These are phyloP conservation scores for Magnusiomyces suaveolens DNA, from an alignment of 1,139 yeast species.

Conservation along the genomic window DNA sequence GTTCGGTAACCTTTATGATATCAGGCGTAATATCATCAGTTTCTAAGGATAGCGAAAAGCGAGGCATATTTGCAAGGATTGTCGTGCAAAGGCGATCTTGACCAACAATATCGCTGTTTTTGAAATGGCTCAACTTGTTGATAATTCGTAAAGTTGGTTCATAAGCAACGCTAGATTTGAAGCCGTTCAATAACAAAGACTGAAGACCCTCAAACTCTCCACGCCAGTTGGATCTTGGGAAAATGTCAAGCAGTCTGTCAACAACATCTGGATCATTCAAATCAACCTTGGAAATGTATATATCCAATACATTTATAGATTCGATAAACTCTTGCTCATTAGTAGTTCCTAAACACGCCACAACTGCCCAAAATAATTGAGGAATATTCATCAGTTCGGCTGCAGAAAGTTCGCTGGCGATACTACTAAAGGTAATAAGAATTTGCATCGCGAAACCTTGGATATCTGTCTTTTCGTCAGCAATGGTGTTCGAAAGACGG, in stretches of 20 bases:
- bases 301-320: constrained; percentile 68
- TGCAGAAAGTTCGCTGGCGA: constrained; percentile 73
- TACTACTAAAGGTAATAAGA: constrained; percentile 86
- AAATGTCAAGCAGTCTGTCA: constrained; percentile 68
- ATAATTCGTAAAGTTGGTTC: constrained; percentile 67
- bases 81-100: constrained; percentile 62
- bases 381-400: constrained; percentile 79
- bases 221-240: constrained; percentile 87
- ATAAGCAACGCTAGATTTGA: constrained; percentile 71
- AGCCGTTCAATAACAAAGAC: constrained; percentile 65
- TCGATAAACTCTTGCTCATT: constrained; percentile 93
- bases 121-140: constrained; percentile 55
- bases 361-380: constrained; percentile 90
- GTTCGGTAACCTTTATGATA: constrained; percentile 20
- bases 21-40: constrained; percentile 38
- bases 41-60: constrained; percentile 73
- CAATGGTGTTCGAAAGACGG: constrained; percentile 81
- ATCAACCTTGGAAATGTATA: constrained; percentile 78
- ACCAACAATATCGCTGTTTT: constrained; percentile 69
- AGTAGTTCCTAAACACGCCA: constrained; percentile 80
- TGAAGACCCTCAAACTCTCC: constrained; percentile 88
- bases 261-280: constrained; percentile 80
- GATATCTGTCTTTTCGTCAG: constrained; percentile 80
- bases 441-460: constrained; percentile 98
- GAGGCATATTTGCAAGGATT: constrained; percentile 68